Conservation (phyloP, 2,329 filamentous ascomycete genomes). For the Pyricularia pennisetigena region DNA sequence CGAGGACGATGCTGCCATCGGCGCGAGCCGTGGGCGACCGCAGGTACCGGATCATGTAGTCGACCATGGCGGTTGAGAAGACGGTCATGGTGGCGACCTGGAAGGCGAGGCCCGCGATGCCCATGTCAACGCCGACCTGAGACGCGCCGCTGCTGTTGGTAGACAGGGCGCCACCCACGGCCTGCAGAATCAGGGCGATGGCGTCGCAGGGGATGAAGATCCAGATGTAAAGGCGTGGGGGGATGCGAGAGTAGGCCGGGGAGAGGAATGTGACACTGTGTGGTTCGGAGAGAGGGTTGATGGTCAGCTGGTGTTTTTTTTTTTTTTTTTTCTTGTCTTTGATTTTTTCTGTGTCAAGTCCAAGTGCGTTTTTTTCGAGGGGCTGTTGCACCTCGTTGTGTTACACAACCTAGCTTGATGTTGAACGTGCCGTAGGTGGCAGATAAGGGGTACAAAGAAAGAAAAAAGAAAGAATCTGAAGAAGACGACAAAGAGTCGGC, state of each 20-base stretch:
- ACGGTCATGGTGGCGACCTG: constrained; percentile 45
- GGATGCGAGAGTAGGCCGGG: constrained; percentile 27
- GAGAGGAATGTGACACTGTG: constrained; percentile 25
- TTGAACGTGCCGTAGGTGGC: background rate
- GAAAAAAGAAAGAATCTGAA: background rate
- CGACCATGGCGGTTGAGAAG: constrained; percentile 37
- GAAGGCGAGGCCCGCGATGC: constrained; percentile 45
- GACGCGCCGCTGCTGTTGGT: constrained; percentile 33
- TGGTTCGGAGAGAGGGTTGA: background rate
- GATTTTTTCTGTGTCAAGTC: background rate
- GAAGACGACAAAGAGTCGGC: background rate
- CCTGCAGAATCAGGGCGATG: constrained; percentile 44
- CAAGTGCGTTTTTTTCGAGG: background rate
- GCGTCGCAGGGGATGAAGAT: constrained; percentile 43
- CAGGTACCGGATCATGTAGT: constrained; percentile 34
- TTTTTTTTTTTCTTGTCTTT: background rate
- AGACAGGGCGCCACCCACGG: constrained; percentile 42
- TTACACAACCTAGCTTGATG: background rate
- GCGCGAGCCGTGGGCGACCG: constrained; percentile 7
- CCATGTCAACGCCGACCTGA: constrained; percentile 34
- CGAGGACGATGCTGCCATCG: constrained; percentile 2
- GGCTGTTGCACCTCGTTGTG: background rate
- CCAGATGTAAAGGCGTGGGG: constrained; percentile 29
- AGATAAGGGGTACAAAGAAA: background rate
- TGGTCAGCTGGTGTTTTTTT: constrained; percentile 1